Percentiles rank a stretch among this genome's conserved stretches.
These are phyloP conservation scores for Arthrobotrys pseudoclavata DNA, from an alignment of 2,329 filamentous ascomycete species.

Conservation along the genomic window DNA sequence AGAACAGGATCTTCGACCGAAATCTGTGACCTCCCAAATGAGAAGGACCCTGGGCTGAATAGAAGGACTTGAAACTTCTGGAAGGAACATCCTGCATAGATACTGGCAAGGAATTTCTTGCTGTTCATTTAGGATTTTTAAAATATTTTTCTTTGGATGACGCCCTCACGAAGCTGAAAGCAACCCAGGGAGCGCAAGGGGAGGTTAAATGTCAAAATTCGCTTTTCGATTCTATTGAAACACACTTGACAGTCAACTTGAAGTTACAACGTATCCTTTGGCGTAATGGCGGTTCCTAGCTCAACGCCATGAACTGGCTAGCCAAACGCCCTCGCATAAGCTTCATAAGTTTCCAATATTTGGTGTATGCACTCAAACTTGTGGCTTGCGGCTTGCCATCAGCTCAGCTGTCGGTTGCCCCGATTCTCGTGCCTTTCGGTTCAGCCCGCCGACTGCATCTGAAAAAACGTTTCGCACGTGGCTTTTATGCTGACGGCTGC, in stretches of 20 bases:
- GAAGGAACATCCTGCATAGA: conserved; percentile 50
- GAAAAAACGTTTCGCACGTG: conserved; percentile 47
- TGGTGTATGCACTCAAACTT: conserved; percentile 34
- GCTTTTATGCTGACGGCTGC: conserved; percentile 23
- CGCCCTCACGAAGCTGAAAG: background rate
- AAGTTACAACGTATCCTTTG: conserved; percentile 21
- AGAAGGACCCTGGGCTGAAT: conserved; percentile 50
- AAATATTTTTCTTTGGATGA: conserved; percentile 1
- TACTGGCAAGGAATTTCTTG: conserved; percentile 10
- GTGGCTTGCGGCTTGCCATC: conserved; percentile 53
- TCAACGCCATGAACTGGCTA: conserved; percentile 13
- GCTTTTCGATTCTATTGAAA: conserved; percentile 15
- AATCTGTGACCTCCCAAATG: conserved; percentile 44
- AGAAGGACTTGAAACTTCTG: conserved; percentile 57
- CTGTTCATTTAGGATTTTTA: conserved; percentile 15
- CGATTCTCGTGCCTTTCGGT: conserved; percentile 49
- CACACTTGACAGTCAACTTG: background rate
- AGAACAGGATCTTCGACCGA: conserved; percentile 45
- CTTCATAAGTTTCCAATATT: conserved; percentile 15
- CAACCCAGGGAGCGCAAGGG: conserved; percentile 31
- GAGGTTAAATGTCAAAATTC: conserved; percentile 28
- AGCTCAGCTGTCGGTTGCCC: conserved; percentile 38
- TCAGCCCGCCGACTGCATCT: conserved; percentile 45
- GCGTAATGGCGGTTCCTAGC: conserved; percentile 40
- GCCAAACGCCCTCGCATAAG: conserved; percentile 49